Evolutionary conservation across 768 basidiomycete genomes (phyloP).

Genomic region (Tubosaeta brunneosetosa): DNA sequence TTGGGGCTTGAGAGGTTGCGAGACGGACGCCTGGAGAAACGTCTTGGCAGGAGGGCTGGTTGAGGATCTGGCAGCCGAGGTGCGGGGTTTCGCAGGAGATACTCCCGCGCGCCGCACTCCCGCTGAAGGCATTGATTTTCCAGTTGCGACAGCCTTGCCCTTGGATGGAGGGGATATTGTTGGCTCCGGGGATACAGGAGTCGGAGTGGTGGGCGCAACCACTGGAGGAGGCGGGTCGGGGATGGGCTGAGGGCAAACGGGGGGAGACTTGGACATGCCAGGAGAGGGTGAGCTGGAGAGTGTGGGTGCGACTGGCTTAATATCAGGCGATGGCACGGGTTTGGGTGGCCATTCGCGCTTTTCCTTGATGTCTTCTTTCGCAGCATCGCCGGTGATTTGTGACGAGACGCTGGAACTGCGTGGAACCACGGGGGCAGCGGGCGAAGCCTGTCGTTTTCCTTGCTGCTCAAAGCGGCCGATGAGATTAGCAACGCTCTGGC

Average conservation of each 20-base stretch:
- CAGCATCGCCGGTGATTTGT: slow-evolving; percentile 58
- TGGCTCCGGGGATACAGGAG: slow-evolving; percentile 20
- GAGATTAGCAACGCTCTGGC: slow-evolving; percentile 83
- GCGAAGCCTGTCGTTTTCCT: slow-evolving; percentile 56
- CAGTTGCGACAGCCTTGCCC: slow-evolving; percentile 10
- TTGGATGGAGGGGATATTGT: slow-evolving; percentile 20
- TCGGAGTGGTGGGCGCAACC: slow-evolving; percentile 17
- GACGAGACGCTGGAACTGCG: slow-evolving; percentile 67
- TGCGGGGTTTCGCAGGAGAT: slow-evolving; percentile 30
- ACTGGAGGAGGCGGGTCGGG: slow-evolving; percentile 19
- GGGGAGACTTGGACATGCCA: slow-evolving; percentile 13
- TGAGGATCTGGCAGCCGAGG: slow-evolving; percentile 19
- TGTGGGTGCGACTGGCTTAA: slow-evolving; percentile 32
- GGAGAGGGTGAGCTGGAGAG: slow-evolving; percentile 33
- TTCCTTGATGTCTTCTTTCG: slow-evolving; percentile 64
- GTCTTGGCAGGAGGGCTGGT: slow-evolving; percentile 24
- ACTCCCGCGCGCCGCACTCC: slow-evolving; percentile 14
- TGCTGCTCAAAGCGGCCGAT: slow-evolving; percentile 86
- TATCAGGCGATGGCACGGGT: slow-evolving; percentile 29
- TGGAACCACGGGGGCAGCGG: slow-evolving; percentile 36
- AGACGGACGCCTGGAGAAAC: slow-evolving; percentile 33
- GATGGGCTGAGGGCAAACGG: slow-evolving; percentile 29
- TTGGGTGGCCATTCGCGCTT: slow-evolving; percentile 77
- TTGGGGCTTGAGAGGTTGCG: slow-evolving; percentile 35
- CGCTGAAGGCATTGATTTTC: slow-evolving; percentile 23